Evolutionary conservation across 176 grass and related monocot species (phyloP).

Genomic region (Urochloa ruziziensis): DNA sequence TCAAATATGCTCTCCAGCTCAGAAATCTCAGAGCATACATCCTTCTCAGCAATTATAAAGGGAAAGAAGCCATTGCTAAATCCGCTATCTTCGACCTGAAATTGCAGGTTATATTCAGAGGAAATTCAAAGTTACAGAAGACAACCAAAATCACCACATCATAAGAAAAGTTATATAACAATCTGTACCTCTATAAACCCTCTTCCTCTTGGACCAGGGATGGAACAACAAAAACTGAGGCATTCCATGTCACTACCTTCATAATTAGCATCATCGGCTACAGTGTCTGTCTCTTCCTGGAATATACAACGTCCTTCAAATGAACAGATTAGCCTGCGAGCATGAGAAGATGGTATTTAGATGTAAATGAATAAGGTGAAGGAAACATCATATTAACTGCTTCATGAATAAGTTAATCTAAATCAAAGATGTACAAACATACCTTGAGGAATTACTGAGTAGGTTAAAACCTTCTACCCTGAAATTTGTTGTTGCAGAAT

Average conservation of each 20-base stretch:
- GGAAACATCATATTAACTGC: conserved; percentile 11
- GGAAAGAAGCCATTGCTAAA: conserved; percentile 88
- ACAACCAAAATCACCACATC: conserved; percentile 14
- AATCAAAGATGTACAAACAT: conserved; percentile 22
- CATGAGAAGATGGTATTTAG: conserved; percentile 2
- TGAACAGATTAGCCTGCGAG: conserved; percentile 83
- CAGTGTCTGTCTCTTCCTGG: conserved; percentile 55
- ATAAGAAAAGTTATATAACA: conserved; percentile 6
- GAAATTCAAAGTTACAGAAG: background rate
- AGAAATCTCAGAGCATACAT: conserved; percentile 87
- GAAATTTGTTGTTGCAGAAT: conserved; percentile 58
- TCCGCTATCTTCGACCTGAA: conserved; percentile 89
- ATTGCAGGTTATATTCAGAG: conserved; percentile 10
- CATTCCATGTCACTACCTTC: conserved; percentile 35
- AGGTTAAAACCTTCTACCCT: conserved; percentile 77
- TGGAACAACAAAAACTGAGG: conserved; percentile 72
- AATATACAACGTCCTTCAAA: conserved; percentile 74
- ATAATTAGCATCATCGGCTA: conserved; percentile 38
- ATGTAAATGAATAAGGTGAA: background rate
- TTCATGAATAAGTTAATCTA: conserved; percentile 3
- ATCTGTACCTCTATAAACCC: conserved; percentile 87
- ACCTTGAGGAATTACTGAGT: conserved; percentile 66
- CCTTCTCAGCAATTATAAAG: conserved; percentile 94
- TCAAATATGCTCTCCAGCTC: conserved; percentile 75
- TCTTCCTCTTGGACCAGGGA: conserved; percentile 80